phyloP scores from a whole-genome alignment of 2,329 filamentous ascomycete genomes.

The Cytospora piceae region DNA sequence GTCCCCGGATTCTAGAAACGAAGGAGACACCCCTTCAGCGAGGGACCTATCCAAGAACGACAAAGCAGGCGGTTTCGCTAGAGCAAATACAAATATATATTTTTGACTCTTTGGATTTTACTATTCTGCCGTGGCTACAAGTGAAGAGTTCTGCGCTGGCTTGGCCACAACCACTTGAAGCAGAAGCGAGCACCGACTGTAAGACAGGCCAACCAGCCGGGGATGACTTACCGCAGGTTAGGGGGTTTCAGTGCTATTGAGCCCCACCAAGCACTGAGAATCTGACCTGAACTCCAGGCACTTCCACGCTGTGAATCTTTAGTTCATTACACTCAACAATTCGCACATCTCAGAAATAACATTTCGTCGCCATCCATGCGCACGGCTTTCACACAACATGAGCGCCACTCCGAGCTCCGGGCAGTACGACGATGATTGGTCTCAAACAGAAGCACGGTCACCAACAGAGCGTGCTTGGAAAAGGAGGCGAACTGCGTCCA shows the following conservation, averaged over 20 bases:
- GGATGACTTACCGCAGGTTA: neutral
- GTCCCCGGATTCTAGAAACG: neutral
- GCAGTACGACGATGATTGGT: slow-evolving; percentile 18
- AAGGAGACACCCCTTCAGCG: neutral
- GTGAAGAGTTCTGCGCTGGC: neutral
- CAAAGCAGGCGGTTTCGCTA: slow-evolving; percentile 20
- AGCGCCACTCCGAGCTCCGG: slow-evolving; percentile 9
- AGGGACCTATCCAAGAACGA: neutral
- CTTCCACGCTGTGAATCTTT: neutral
- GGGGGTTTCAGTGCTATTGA: neutral
- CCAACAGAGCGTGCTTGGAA: slow-evolving; percentile 21
- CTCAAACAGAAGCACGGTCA: slow-evolving; percentile 7
- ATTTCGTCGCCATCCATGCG: neutral
- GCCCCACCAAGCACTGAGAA: neutral
- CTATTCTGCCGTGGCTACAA: neutral
- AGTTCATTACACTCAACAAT: neutral
- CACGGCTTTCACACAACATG: slow-evolving; percentile 4
- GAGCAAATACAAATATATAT: slow-evolving; percentile 19
- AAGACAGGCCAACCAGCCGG: neutral
- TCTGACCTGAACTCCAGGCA: neutral
- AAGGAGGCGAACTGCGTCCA: slow-evolving; percentile 20
- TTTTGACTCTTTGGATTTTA: slow-evolving; percentile 6
- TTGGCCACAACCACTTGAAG: neutral
- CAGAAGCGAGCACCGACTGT: neutral
- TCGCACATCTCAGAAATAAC: neutral